phyloP scores from a whole-genome alignment of 2,329 filamentous ascomycete genomes.

The Byssoonygena ceratinophila region DNA sequence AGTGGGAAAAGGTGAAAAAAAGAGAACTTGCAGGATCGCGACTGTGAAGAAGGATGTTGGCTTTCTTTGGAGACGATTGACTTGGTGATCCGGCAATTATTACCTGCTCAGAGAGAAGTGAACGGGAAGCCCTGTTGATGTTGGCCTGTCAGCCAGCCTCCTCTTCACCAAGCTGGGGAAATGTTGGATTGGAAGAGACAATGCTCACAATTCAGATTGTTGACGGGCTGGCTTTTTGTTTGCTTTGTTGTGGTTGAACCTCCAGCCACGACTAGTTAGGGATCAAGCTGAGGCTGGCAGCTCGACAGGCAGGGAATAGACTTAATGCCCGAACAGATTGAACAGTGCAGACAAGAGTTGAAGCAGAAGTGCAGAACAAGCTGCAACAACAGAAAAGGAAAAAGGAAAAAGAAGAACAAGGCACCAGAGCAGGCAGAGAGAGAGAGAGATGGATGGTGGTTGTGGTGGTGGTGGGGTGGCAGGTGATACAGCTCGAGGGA shows the following conservation, averaged over 20 bases:
- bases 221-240: not conserved
- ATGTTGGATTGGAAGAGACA: no score
- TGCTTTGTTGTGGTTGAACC: not conserved
- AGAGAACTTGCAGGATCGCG: slow-evolving; percentile 3
- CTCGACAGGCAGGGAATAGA: no score
- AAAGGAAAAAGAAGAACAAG: no score
- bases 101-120: not conserved
- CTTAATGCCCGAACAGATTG: no score
- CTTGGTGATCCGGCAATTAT: not conserved
- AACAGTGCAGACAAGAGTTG: no score
- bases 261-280: not conserved
- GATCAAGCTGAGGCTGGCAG: no score
- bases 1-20: not conserved
- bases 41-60: not conserved
- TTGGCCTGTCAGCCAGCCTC: no score
- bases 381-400: no score
- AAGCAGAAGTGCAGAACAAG: no score
- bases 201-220: no score
- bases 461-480: not conserved
- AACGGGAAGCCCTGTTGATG: not conserved
- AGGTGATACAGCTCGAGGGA: not conserved
- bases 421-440: no score
- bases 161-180: no score
- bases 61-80: not conserved
- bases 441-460: not conserved